Base-by-base conservation (phyloP, 2,329 filamentous ascomycete genomes). In the Nemania sp. region DNA sequence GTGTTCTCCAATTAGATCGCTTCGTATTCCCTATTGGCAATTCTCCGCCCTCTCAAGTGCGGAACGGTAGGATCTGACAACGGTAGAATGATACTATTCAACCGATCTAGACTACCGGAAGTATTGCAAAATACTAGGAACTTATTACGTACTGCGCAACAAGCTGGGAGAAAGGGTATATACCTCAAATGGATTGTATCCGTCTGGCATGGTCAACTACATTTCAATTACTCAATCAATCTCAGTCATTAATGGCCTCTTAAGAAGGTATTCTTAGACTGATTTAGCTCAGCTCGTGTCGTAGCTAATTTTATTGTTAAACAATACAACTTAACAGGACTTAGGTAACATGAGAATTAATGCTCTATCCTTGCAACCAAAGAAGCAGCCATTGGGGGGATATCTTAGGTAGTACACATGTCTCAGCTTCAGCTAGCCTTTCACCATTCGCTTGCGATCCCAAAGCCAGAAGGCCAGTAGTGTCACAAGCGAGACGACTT, bases 391-490 rank as follows among this genome's bases (percentile, higher is more conserved):
- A 52, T 7, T 43, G 13, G 18, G 24, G 22, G 15, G 13, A 58
- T 58, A 54, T 67, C 52, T 56, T 62, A 70, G 64, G 65, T 68
- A 26, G 45, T 43, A 60, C 35, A 20, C 15, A 27, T 56, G 51
- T 58, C 41, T 66, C 54, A 26, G 24, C 24, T 11, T 52, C 26
- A 26, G 29, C 32, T 57, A 68, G 24, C 52, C 52, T 35, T 54
- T 59, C 22, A 51, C 26, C 67, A 54, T 69, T 7, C 32, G 61
- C 54, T 66, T 65, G 15, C 69, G 55, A 27, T 69, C 58, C 62
- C 63, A 62, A 20, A 67, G 41, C 61, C 64, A 70, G 45, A 65
- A 62, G 10, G 43, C 59, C 20, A 71, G 57, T 7, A 65, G 27
- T 13, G 66, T 67, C 27, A 69, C 38, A 3, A 65, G 35, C 32